Conservation (phyloP, 2,329 filamentous ascomycete species). For the Talaromyces piceae region DNA sequence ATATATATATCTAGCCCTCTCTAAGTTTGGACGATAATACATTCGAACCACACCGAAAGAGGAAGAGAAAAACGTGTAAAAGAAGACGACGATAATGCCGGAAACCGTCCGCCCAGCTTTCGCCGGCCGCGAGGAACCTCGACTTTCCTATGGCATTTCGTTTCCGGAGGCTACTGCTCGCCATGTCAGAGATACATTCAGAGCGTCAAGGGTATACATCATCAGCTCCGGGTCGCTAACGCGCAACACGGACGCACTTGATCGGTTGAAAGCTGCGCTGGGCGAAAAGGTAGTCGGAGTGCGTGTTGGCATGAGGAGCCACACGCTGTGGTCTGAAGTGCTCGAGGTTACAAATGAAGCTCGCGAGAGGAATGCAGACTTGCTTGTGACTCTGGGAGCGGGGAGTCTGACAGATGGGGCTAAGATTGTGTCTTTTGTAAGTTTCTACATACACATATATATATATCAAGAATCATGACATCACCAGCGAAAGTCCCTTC, state of each 20-base stretch:
- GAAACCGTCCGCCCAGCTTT: slow-evolving; percentile 34
- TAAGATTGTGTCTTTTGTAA: slow-evolving; percentile 45
- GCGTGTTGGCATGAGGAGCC: slow-evolving; percentile 46
- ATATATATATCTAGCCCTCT: too few relatives aligned
- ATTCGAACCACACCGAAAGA: too few relatives aligned
- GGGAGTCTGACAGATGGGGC: slow-evolving; percentile 51
- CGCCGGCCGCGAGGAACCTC: slow-evolving; percentile 28
- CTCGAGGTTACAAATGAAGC: slow-evolving; percentile 41
- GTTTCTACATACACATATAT: background rate
- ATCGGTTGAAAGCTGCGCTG: slow-evolving; percentile 35
- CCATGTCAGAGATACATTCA: slow-evolving; percentile 40
- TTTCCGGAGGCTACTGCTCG: slow-evolving; percentile 40
- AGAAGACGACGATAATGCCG: too few relatives aligned
- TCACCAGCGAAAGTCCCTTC: too few relatives aligned
- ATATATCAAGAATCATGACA: background rate
- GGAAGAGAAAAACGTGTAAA: too few relatives aligned
- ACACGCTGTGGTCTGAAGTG: slow-evolving; percentile 49
- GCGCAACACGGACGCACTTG: slow-evolving; percentile 40
- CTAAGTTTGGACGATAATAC: too few relatives aligned
- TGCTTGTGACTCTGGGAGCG: slow-evolving; percentile 48
- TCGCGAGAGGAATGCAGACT: slow-evolving; percentile 35
- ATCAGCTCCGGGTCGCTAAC: slow-evolving; percentile 46
- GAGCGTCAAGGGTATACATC: slow-evolving; percentile 43
- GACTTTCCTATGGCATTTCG: slow-evolving; percentile 42
- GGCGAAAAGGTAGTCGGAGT: slow-evolving; percentile 37